phyloP scores from a whole-genome alignment of 1,284 basidiomycete species.

The Xanthoconium separans region DNA sequence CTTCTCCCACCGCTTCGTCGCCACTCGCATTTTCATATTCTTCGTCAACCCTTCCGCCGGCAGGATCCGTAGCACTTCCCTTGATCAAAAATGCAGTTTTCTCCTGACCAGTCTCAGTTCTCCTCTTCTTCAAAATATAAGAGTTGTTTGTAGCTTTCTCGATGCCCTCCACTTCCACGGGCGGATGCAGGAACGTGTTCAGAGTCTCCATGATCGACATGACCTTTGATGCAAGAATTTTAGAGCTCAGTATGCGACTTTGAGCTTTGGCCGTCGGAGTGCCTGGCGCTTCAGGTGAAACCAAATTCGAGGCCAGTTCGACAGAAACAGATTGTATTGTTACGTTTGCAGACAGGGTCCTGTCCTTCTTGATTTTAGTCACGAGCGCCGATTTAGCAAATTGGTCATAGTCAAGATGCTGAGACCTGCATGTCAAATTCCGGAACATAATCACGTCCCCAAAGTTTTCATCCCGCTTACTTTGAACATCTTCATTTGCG shows the following conservation, averaged over 20 bases:
- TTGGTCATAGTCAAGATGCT: conserved; percentile 62
- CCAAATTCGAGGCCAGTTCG: conserved; percentile 39
- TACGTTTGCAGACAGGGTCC: conserved; percentile 47
- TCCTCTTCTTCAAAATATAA: conserved; percentile 11
- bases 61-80: conserved; percentile 16
- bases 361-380: conserved; percentile 76
- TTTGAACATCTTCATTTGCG: conserved; percentile 69
- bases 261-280: conserved; percentile 61
- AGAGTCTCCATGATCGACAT: conserved; percentile 52
- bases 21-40: conserved; percentile 25
- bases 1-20: conserved; percentile 28
- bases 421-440: conserved; percentile 3
- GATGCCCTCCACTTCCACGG: background rate
- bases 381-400: conserved; percentile 63
- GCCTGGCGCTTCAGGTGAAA: conserved; percentile 37
- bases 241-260: conserved; percentile 75
- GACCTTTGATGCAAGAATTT: conserved; percentile 66
- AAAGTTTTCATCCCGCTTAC: conserved; percentile 35
- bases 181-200: conserved; percentile 42
- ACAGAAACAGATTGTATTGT: conserved; percentile 46
- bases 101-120: background rate
- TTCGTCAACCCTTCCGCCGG: conserved; percentile 34
- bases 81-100: background rate
- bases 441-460: background rate
- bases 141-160: background rate